phyloP scores from a whole-genome alignment of 208 protist genomes.

The Vickermania spadyakhi region DNA sequence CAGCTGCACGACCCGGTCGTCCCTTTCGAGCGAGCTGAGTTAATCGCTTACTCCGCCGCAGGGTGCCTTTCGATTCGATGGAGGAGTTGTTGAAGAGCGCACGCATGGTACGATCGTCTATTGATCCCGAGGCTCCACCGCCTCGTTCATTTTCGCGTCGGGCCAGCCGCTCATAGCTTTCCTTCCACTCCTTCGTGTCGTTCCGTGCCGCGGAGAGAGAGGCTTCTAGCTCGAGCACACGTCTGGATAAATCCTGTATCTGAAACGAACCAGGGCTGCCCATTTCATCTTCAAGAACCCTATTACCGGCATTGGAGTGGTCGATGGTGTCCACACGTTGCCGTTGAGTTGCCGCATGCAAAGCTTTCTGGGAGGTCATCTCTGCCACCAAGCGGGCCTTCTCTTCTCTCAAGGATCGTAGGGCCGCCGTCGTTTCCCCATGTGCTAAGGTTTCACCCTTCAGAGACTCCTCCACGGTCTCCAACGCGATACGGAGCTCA shows the following conservation, averaged over 20 bases:
- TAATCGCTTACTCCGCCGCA: not conserved
- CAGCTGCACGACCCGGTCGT: constrained; percentile 2
- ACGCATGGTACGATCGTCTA: not conserved
- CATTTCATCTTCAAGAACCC: constrained; percentile 6
- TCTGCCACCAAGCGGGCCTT: not conserved
- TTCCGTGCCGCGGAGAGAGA: constrained; percentile 29
- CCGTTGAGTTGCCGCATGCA: constrained; percentile 2
- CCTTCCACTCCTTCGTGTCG: constrained; percentile 34
- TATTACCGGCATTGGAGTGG: constrained; percentile 7
- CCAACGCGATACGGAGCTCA: not conserved
- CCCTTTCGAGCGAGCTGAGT: constrained; percentile 12
- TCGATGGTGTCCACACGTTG: too few relatives aligned
- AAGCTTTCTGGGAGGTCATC: not conserved
- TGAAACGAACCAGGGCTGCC: constrained; percentile 13
- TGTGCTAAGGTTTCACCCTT: constrained; percentile 43
- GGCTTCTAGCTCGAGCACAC: constrained; percentile 34
- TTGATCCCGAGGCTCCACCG: constrained; percentile 18
- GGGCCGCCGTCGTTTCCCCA: constrained; percentile 17
- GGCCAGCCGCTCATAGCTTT: constrained; percentile 30
- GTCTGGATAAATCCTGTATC: constrained; percentile 14
- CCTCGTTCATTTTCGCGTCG: constrained; percentile 32
- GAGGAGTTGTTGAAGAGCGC: not conserved
- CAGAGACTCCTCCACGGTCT: constrained; percentile 20
- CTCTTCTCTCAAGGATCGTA: constrained; percentile 11
- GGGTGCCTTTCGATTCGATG: not conserved